These are phyloP conservation scores for Adansonia madagascariensis DNA, from an alignment of 441 rosid species.

Conservation along the genomic window DNA sequence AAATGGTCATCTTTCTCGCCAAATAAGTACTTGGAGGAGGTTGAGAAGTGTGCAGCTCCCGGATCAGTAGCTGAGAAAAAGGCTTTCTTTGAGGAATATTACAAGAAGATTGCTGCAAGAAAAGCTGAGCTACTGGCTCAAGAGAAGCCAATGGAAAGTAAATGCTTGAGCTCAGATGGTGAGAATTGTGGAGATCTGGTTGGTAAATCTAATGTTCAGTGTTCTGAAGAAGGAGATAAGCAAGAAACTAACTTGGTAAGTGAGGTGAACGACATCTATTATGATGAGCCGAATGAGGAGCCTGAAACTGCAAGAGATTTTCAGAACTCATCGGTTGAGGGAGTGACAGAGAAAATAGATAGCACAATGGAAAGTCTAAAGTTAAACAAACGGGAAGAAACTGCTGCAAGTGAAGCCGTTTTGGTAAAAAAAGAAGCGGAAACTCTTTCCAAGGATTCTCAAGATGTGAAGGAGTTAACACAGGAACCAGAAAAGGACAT, in stretches of 20 bases:
- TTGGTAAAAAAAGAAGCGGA: slow-evolving; percentile 40
- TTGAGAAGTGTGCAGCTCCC: slow-evolving; percentile 89
- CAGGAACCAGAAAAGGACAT: slow-evolving; percentile 32
- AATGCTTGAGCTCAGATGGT: slow-evolving; percentile 35
- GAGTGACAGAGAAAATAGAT: slow-evolving; percentile 38
- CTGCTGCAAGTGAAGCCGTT: slow-evolving; percentile 42
- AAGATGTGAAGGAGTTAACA: slow-evolving; percentile 35
- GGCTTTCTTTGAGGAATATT: slow-evolving; percentile 95
- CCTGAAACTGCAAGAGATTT: slow-evolving; percentile 31
- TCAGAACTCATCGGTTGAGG: slow-evolving; percentile 34
- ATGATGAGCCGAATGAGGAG: slow-evolving; percentile 5
- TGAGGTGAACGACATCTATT: slow-evolving; percentile 36
- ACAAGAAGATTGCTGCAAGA: slow-evolving; percentile 81
- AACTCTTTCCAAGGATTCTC: slow-evolving; percentile 30
- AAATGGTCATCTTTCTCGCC: slow-evolving; percentile 91
- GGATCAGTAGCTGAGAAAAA: slow-evolving; percentile 94
- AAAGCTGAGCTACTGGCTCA: slow-evolving; percentile 75
- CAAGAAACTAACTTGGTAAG: slow-evolving; percentile 41
- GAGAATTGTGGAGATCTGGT: slow-evolving; percentile 41
- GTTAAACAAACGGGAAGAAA: slow-evolving; percentile 40
- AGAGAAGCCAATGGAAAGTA: slow-evolving; percentile 60
- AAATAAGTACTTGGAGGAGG: slow-evolving; percentile 95
- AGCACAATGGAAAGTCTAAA: neutral
- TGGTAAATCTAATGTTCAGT: slow-evolving; percentile 28
- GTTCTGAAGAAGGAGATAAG: slow-evolving; percentile 43